phyloP scores from a whole-genome alignment of 345 rosid genomes.

The Salix purpurea region DNA sequence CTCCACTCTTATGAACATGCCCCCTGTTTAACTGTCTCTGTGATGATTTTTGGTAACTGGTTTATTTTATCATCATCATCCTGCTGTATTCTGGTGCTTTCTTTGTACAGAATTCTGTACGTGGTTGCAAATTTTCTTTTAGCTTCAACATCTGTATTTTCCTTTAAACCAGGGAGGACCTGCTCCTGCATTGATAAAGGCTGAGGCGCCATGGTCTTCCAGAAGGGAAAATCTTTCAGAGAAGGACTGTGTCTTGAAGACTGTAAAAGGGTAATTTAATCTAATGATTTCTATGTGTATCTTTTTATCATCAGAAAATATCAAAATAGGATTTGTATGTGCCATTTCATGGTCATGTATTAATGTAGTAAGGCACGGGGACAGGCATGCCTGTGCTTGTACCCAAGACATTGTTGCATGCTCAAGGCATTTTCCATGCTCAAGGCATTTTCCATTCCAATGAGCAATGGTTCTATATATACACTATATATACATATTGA shows the following conservation, averaged over 20 bases:
- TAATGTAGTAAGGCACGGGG: neutral
- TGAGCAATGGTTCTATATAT: neutral
- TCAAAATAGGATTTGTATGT: neutral
- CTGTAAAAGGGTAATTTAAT: slow-evolving; percentile 73
- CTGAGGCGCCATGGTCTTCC: slow-evolving; percentile 93
- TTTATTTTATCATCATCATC: neutral
- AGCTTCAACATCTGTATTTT: slow-evolving; percentile 1
- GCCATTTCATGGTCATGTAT: neutral
- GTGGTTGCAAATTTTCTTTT: neutral
- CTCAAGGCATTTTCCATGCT: neutral
- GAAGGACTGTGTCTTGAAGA: slow-evolving; percentile 74
- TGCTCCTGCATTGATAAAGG: slow-evolving; percentile 62
- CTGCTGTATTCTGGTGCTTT: neutral
- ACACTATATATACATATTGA: neutral
- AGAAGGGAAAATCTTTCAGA: slow-evolving; percentile 76
- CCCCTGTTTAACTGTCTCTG: neutral
- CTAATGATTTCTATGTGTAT: neutral
- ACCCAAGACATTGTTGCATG: neutral
- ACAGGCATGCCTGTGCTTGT: neutral
- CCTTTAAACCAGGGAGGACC: slow-evolving; percentile 58
- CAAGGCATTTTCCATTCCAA: neutral
- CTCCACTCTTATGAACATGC: neutral
- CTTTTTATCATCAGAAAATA: neutral
- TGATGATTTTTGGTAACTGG: neutral
- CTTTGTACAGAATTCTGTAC: slow-evolving; percentile 7